Conservation (phyloP, 2,329 filamentous ascomycete species). For the Xylaria hypoxylon region DNA sequence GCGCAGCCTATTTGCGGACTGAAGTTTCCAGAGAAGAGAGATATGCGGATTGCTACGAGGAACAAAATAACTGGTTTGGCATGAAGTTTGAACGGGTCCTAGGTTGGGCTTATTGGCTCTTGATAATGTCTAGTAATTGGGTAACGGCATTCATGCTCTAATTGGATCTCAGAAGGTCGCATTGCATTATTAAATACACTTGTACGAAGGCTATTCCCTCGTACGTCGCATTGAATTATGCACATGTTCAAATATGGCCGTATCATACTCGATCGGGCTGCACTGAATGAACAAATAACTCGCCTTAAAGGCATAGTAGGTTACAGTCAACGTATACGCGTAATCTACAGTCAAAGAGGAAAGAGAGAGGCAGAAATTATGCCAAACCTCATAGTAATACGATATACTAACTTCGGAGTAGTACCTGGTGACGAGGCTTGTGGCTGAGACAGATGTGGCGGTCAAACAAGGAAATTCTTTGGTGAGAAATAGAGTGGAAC, state of each 20-base stretch:
- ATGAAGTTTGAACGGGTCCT: constrained; percentile 3
- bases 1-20: too few species aligned
- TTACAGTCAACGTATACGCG: neutral
- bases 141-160: neutral
- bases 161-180: neutral
- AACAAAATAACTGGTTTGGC: neutral
- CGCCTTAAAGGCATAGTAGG: too few species aligned
- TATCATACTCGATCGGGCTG: neutral
- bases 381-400: too few species aligned
- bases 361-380: neutral
- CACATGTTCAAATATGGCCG: too few species aligned
- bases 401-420: too few species aligned
- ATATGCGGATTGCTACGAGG: neutral
- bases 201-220: constrained; percentile 20
- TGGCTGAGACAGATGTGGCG: constrained; percentile 15
- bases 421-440: constrained; percentile 14
- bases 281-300: too few species aligned
- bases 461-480: neutral
- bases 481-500: neutral
- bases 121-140: neutral
- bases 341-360: neutral
- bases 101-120: neutral
- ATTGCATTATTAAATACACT: constrained; percentile 25
- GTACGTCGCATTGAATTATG: neutral
- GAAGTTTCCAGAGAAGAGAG: too few species aligned